Evolutionary conservation across 768 basidiomycete genomes (phyloP).

Genomic region (Floccularia luteovirens): DNA sequence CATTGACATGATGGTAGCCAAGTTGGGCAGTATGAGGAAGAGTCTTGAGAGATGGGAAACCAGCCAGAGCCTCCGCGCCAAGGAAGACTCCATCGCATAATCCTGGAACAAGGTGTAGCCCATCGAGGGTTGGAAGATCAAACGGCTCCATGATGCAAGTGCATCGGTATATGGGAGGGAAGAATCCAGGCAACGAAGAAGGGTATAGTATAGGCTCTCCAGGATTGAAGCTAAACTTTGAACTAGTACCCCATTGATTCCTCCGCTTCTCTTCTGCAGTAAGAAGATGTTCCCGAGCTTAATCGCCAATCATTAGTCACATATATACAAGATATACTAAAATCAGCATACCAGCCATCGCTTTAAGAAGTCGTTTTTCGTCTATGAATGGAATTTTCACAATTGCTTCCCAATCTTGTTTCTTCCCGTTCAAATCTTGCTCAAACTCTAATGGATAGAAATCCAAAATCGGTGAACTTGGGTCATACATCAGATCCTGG

Average conservation of each 20-base stretch:
- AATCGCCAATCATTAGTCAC: slow-evolving; percentile 1
- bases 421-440: slow-evolving; percentile 95
- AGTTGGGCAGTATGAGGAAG: slow-evolving; percentile 71
- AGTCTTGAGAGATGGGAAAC: slow-evolving; percentile 93
- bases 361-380: slow-evolving; percentile 62
- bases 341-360: slow-evolving; percentile 69
- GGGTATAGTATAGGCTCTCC: slow-evolving; percentile 69
- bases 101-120: slow-evolving; percentile 79
- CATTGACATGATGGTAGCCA: slow-evolving; percentile 85
- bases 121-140: slow-evolving; percentile 81
- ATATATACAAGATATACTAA: neutral
- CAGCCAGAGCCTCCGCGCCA: slow-evolving; percentile 81
- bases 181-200: slow-evolving; percentile 91
- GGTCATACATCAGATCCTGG: slow-evolving; percentile 85
- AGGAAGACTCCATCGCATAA: slow-evolving; percentile 85
- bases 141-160: slow-evolving; percentile 77
- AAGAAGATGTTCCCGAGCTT: slow-evolving; percentile 75
- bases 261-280: slow-evolving; percentile 67
- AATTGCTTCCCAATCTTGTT: slow-evolving; percentile 97
- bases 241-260: slow-evolving; percentile 76
- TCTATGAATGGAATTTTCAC: slow-evolving; percentile 99
- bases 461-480: slow-evolving; percentile 81
- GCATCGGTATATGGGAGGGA: slow-evolving; percentile 80
- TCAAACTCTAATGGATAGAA: slow-evolving; percentile 94
- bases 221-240: slow-evolving; percentile 64